Conservation (phyloP, 2,329 filamentous ascomycete species). For the Ophiostoma angusticollis region DNA sequence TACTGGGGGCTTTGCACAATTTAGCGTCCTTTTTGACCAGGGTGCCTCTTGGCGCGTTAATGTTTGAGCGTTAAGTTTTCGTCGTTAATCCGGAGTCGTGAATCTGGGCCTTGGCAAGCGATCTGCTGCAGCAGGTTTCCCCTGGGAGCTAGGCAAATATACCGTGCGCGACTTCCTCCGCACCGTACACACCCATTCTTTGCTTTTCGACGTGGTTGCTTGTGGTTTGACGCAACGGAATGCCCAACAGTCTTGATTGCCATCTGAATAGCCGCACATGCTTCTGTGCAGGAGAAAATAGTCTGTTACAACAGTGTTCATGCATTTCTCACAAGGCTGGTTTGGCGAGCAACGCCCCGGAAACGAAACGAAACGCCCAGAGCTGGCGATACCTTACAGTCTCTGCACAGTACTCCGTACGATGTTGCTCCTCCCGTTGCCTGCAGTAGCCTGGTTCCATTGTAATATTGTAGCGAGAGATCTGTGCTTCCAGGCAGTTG, state of each 20-base stretch:
- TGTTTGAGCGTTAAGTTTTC: too few species aligned
- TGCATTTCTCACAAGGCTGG: too few species aligned
- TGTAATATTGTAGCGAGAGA: constrained; percentile 5
- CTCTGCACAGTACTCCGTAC: background rate
- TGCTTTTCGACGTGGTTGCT: constrained; percentile 5
- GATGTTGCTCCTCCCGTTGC: too few species aligned
- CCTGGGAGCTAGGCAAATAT: constrained; percentile 2
- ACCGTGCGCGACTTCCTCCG: constrained; percentile 2
- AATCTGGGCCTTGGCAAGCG: too few species aligned
- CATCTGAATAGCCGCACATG: too few species aligned
- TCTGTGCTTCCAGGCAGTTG: constrained; percentile 8
- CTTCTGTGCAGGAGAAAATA: background rate
- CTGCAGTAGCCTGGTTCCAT: too few species aligned
- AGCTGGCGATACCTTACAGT: background rate
- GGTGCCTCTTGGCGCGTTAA: too few species aligned
- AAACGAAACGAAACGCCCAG: constrained; percentile 5
- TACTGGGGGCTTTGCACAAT: too few species aligned
- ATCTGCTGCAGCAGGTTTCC: constrained; percentile 5
- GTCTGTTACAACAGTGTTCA: too few species aligned
- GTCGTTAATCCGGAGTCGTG: too few species aligned
- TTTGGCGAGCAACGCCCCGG: background rate
- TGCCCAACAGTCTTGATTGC: background rate
- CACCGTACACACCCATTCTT: background rate
- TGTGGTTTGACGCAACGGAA: constrained; percentile 5
- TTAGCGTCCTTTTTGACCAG: too few species aligned